Percentiles rank a stretch among this genome's conserved stretches.
Conservation (phyloP, 345 rosid genomes). For the Citrus mangshanensis region DNA sequence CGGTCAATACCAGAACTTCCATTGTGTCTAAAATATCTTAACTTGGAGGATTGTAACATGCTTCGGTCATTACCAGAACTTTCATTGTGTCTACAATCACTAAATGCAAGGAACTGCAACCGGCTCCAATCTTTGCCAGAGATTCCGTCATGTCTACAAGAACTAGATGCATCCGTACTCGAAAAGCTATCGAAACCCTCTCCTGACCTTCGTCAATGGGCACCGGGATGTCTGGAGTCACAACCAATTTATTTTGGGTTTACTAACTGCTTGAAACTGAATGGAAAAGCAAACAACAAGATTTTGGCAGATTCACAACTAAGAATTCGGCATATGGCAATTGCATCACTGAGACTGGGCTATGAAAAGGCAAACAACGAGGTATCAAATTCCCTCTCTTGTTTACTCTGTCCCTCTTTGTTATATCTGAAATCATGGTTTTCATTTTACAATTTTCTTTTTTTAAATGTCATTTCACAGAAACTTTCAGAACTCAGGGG, state of each 20-base stretch:
- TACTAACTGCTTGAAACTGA: neutral
- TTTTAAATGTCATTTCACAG: neutral
- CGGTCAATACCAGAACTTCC: too few relatives aligned
- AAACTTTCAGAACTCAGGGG: accelerated
- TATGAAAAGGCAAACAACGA: neutral
- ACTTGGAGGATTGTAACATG: too few relatives aligned
- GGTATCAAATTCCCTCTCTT: neutral
- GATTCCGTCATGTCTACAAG: too few relatives aligned
- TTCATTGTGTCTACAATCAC: too few relatives aligned
- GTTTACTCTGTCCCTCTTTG: neutral
- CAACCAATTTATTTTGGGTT: neutral
- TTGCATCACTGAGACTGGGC: neutral
- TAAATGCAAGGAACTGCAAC: too few relatives aligned
- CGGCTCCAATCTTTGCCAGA: too few relatives aligned
- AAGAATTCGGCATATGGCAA: neutral
- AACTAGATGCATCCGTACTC: too few relatives aligned
- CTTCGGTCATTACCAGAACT: too few relatives aligned
- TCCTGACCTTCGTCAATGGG: too few relatives aligned
- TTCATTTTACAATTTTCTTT: neutral
- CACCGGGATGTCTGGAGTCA: accelerated
- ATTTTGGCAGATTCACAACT: neutral
- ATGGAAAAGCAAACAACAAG: neutral
- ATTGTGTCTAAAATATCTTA: too few relatives aligned
- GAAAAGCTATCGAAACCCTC: too few relatives aligned
- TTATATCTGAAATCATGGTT: neutral